Percentiles rank a stretch among this genome's conserved stretches.
phyloP scores from a whole-genome alignment of 768 basidiomycete species.

The Holtermannia corniformis region DNA sequence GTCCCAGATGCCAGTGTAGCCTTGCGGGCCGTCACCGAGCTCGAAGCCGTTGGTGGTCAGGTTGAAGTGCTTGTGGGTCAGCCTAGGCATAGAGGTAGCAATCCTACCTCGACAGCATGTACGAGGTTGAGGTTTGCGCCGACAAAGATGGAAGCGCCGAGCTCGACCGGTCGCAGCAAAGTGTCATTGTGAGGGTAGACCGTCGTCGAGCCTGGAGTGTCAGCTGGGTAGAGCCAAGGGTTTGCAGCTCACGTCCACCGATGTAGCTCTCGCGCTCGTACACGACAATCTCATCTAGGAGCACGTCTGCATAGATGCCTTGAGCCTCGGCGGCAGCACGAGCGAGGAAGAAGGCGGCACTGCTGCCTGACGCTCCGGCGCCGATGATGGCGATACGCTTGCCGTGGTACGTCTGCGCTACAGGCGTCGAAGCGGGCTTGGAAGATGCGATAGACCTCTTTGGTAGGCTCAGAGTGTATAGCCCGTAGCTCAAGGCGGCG shows the following conservation, averaged over 20 bases:
- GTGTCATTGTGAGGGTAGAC: conserved; percentile 63
- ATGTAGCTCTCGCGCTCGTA: conserved; percentile 68
- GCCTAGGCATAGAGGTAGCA: neutral
- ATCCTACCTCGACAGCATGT: conserved; percentile 62
- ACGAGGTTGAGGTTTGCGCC: conserved; percentile 55
- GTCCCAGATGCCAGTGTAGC: conserved; percentile 61
- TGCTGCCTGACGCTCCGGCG: conserved; percentile 77
- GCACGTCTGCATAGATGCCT: conserved; percentile 46
- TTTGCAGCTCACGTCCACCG: conserved; percentile 76
- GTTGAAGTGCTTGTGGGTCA: conserved; percentile 19
- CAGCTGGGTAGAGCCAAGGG: conserved; percentile 1
- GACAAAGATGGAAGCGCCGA: conserved; percentile 85
- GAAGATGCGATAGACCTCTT: too few species aligned
- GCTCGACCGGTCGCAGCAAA: conserved; percentile 57
- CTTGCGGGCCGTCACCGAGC: conserved; percentile 15
- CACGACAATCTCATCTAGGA: conserved; percentile 70
- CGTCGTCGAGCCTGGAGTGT: conserved; percentile 57
- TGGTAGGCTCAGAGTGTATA: too few species aligned
- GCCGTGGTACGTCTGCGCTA: too few species aligned
- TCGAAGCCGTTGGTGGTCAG: conserved; percentile 20
- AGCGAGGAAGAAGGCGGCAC: conserved; percentile 56
- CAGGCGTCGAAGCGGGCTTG: too few species aligned
- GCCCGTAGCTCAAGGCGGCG: too few species aligned
- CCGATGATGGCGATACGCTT: conserved; percentile 72
- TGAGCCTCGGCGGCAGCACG: conserved; percentile 74